phyloP scores from a whole-genome alignment of 352 stramenopile genomes.

The Phytophthora citrophthora region DNA sequence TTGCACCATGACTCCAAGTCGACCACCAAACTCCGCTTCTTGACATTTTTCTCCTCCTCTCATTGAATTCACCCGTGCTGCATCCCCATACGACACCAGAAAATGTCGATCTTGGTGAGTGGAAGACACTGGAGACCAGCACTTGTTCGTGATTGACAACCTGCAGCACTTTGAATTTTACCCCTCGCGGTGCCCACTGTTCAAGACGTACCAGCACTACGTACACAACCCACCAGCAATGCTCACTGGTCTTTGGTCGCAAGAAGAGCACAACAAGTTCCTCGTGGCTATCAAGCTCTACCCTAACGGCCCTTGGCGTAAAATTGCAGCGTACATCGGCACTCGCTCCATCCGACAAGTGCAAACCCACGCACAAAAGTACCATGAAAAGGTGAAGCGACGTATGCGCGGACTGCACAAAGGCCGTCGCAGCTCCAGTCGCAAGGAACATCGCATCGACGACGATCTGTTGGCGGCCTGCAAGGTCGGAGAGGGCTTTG shows the following conservation, averaged over 20 bases:
- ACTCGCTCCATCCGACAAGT: conserved; percentile 65
- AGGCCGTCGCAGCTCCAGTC: conserved; percentile 40
- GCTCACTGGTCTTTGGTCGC: conserved; percentile 53
- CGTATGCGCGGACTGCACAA: conserved; percentile 54
- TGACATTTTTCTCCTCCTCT: conserved; percentile 9
- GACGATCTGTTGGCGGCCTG: conserved; percentile 43
- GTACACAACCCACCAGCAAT: conserved; percentile 27
- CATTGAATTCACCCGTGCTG: conserved; percentile 29
- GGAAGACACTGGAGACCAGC: conserved; percentile 25
- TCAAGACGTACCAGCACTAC: conserved; percentile 33
- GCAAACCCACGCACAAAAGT: conserved; percentile 72
- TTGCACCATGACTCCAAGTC: conserved; percentile 29
- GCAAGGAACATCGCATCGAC: conserved; percentile 49
- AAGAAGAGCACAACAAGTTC: conserved; percentile 70
- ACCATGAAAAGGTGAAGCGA: conserved; percentile 62
- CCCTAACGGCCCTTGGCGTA: conserved; percentile 60
- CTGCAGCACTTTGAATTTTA: conserved; percentile 29
- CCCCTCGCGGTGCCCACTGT: conserved; percentile 5
- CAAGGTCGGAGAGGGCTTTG: conserved; percentile 40
- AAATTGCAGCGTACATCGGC: conserved; percentile 51
- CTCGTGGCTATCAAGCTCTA: conserved; percentile 58
- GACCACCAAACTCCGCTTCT: conserved; percentile 8
- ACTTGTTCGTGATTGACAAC: background rate
- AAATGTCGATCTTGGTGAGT: conserved; percentile 20
- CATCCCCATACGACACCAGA: conserved; percentile 2